Evolutionary conservation across 2,329 filamentous ascomycete species (phyloP).

Genomic region (Fusarium foetens): DNA sequence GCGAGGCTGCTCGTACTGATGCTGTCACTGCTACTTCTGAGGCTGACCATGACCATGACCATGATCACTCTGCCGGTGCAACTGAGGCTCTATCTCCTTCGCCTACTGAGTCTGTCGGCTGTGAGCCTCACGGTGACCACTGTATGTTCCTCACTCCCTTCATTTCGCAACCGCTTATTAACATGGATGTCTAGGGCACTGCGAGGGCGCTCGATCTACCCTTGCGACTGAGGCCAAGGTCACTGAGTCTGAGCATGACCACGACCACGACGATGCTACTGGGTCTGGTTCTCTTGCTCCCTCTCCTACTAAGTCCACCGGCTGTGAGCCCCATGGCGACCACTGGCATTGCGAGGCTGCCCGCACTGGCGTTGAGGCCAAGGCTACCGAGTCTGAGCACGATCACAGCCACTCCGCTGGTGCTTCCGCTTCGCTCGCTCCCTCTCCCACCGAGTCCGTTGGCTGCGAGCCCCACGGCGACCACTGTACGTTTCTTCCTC

Average conservation of each 20-base stretch:
- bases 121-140: too few relatives aligned
- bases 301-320: conserved; percentile 38
- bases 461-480: conserved; percentile 41
- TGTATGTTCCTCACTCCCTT: too few relatives aligned
- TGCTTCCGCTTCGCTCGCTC: not conserved
- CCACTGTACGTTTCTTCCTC: conserved; percentile 26
- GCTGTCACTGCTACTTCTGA: not conserved
- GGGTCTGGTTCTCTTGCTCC: conserved; percentile 12
- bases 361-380: conserved; percentile 22
- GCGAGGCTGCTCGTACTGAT: conserved; percentile 36
- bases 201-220: conserved; percentile 30
- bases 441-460: conserved; percentile 40
- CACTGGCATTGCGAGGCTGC: conserved; percentile 42
- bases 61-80: conserved; percentile 22
- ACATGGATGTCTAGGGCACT: conserved; percentile 24
- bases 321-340: conserved; percentile 40
- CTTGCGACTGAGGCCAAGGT: conserved; percentile 8
- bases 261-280: not conserved
- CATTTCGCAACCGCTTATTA: not conserved
- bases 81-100: not conserved
- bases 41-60: not conserved
- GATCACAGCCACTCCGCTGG: too few relatives aligned
- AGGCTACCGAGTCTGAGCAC: conserved; percentile 16
- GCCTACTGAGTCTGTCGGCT: too few relatives aligned
- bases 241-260: conserved; percentile 12